phyloP scores from a whole-genome alignment of 2,329 filamentous ascomycete species.

The Botrytis hyacinthi region DNA sequence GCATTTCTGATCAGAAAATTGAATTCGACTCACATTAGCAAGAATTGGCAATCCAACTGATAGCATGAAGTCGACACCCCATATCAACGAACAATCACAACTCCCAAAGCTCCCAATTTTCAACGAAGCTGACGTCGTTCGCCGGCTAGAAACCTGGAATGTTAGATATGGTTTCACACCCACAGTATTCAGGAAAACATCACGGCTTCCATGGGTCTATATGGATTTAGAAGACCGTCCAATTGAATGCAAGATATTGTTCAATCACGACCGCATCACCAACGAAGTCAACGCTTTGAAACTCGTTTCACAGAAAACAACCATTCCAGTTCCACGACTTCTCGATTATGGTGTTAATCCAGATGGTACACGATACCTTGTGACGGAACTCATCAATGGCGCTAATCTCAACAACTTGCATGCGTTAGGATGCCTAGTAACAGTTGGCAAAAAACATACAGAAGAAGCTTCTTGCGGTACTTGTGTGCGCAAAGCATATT shows the following conservation, averaged over 20 bases:
- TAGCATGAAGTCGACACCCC: too few species aligned
- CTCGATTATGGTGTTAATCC: background rate
- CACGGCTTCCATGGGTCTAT: background rate
- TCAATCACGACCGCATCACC: background rate
- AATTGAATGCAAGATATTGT: background rate
- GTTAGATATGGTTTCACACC: background rate
- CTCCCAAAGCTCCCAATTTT: background rate
- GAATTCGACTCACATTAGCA: background rate
- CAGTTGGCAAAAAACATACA: background rate
- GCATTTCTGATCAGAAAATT: background rate
- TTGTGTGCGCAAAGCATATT: background rate
- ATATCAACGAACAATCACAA: background rate
- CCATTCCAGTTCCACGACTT: background rate
- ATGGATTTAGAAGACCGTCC: background rate
- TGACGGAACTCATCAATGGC: background rate
- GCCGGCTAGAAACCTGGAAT: background rate
- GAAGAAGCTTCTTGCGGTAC: background rate
- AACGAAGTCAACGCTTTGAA: constrained; percentile 5
- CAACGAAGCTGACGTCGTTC: background rate
- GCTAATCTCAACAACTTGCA: background rate
- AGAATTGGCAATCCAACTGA: background rate
- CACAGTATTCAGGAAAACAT: constrained; percentile 4
- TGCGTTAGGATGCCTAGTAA: background rate
- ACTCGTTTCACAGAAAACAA: background rate
- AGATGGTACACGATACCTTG: background rate